A percentile compares a stretch with the other conserved stretches of the same genome.
These are phyloP conservation scores for Tetrastigma voinierianum DNA, from an alignment of 164 flowering plant species.

Conservation along the genomic window DNA sequence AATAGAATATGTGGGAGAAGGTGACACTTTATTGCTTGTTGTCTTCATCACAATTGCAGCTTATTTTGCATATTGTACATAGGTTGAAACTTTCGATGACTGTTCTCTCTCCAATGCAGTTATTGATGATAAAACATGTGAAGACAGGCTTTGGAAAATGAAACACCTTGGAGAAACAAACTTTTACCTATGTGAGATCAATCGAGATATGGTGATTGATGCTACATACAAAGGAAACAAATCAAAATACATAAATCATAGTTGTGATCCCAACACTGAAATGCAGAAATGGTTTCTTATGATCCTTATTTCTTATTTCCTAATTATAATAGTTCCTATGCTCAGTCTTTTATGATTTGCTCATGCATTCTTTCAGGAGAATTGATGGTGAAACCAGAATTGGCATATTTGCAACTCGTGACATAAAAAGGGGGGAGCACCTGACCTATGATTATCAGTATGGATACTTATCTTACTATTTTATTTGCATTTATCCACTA, in stretches of 20 bases:
- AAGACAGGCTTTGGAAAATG: slow-evolving; percentile 98
- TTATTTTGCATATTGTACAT: not conserved
- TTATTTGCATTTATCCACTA: not conserved
- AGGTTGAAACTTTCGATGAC: not conserved
- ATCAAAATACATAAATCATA: slow-evolving; percentile 95
- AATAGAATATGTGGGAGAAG: slow-evolving; percentile 99
- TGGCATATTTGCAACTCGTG: slow-evolving; percentile 91
- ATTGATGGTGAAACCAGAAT: slow-evolving; percentile 96
- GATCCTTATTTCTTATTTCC: slow-evolving; percentile 11
- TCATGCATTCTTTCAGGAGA: slow-evolving; percentile 45
- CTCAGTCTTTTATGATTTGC: slow-evolving; percentile 3
- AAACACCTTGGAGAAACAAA: slow-evolving; percentile 92
- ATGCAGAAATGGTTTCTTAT: slow-evolving; percentile 92
- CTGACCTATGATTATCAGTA: slow-evolving; percentile 19
- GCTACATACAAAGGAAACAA: slow-evolving; percentile 97
- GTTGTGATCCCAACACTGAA: slow-evolving; percentile 96
- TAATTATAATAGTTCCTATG: not conserved
- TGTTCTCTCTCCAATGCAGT: slow-evolving; percentile 47
- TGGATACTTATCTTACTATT: slow-evolving; percentile 18
- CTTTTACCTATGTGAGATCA: slow-evolving; percentile 93
- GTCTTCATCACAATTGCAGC: not conserved
- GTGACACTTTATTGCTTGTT: slow-evolving; percentile 31
- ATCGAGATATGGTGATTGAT: slow-evolving; percentile 98
- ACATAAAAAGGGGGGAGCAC: slow-evolving; percentile 9
- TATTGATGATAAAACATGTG: slow-evolving; percentile 96